Conservation (phyloP, 257 asterid species). For the Plantago major region DNA sequence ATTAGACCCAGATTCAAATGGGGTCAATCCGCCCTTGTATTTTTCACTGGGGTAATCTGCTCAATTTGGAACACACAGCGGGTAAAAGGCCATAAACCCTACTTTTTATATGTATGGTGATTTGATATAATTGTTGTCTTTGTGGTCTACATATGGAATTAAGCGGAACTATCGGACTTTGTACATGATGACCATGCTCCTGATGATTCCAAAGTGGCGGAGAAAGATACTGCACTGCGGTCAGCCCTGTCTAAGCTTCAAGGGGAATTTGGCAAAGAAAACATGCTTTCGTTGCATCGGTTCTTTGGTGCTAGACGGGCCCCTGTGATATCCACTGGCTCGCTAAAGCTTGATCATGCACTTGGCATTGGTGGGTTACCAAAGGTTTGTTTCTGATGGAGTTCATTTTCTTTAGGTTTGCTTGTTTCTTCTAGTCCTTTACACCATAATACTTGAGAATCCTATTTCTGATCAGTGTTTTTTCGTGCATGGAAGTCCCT, state of each 20-base stretch:
- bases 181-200: conserved; percentile 56
- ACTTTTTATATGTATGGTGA: neutral
- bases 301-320: conserved; percentile 82
- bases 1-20: no score
- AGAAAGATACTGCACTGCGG: conserved; percentile 74
- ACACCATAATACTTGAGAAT: neutral
- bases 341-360: conserved; percentile 83
- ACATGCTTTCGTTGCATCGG: conserved; percentile 76
- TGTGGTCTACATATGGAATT: conserved; percentile 5
- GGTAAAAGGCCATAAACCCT: no score
- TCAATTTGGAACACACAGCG: no score
- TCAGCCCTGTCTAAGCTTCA: conserved; percentile 65
- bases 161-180: conserved; percentile 49
- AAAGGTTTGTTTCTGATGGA: conserved; percentile 49
- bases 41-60: no score
- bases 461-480: neutral
- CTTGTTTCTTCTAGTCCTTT: conserved; percentile 7
- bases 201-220: conserved; percentile 45
- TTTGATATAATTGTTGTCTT: neutral
- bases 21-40: no score
- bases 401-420: conserved; percentile 4
- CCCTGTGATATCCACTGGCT: conserved; percentile 82
- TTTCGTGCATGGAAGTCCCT: neutral
- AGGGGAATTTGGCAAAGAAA: conserved; percentile 72
- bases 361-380: conserved; percentile 96